Conservation (phyloP, 176 grass and related monocot genomes). For the Miscanthus lutarioriparius region DNA sequence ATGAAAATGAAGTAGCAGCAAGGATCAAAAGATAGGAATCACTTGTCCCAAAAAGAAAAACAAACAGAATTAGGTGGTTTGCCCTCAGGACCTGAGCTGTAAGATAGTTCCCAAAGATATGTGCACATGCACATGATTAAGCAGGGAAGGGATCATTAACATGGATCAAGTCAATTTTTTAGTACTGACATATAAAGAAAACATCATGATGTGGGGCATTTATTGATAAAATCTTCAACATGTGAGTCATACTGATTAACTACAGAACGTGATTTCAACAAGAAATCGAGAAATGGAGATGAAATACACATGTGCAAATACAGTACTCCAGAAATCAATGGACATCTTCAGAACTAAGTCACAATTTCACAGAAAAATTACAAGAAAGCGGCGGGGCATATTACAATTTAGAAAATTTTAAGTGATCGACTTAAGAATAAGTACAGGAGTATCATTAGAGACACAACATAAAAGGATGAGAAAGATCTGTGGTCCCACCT, state of each 20-base stretch:
- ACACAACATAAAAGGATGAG: constrained; percentile 2
- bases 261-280: background rate
- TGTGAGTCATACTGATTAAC: background rate
- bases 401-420: background rate
- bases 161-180: constrained; percentile 7
- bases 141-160: background rate
- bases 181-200: constrained; percentile 1
- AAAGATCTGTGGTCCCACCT: constrained; percentile 51
- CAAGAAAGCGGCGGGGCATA: background rate
- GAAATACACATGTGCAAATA: background rate
- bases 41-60: constrained; percentile 3
- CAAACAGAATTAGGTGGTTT: background rate
- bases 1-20: background rate
- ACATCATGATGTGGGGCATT: background rate
- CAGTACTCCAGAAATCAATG: background rate
- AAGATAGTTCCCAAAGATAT: background rate
- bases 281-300: background rate
- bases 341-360: background rate
- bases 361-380: background rate
- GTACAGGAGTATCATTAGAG: background rate
- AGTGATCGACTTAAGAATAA: background rate
- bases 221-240: background rate
- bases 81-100: background rate
- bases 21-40: background rate
- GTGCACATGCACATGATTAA: background rate